Percentiles rank a stretch among this genome's conserved stretches.
phyloP scores from a whole-genome alignment of 1,284 basidiomycete genomes.

The Rhodotorula sp. region DNA sequence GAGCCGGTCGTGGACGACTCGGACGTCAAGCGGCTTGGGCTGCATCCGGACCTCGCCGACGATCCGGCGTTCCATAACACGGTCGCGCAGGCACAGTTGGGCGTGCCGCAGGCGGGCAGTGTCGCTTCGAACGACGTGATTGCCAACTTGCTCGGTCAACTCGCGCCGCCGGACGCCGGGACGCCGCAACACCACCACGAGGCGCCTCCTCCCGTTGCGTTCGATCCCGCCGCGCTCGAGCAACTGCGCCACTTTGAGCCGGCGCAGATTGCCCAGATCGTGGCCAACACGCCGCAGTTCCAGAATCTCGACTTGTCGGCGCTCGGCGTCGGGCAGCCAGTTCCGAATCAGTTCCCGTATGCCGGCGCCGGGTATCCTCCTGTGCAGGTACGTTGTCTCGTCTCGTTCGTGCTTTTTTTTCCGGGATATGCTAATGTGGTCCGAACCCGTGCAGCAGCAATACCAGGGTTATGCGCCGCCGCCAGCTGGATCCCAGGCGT shows the following conservation, averaged over 20 bases:
- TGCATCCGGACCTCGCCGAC: conserved; percentile 7
- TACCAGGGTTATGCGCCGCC: neutral
- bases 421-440: too few species aligned
- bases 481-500: neutral
- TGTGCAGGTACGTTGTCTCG: neutral
- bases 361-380: neutral
- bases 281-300: conserved; percentile 10
- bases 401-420: too few species aligned
- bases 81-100: conserved; percentile 26
- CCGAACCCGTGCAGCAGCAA: too few species aligned
- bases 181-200: neutral
- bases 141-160: conserved; percentile 22
- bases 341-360: neutral
- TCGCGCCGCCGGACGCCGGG: conserved; percentile 4
- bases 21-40: conserved; percentile 10
- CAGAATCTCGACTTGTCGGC: conserved; percentile 11
- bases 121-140: conserved; percentile 25
- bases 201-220: neutral
- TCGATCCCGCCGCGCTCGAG: conserved; percentile 13
- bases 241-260: conserved; percentile 5
- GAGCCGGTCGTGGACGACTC: neutral
- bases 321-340: conserved; percentile 6
- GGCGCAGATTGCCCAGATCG: conserved; percentile 9
- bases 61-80: conserved; percentile 1
- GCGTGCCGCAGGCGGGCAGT: neutral